A percentile compares a stretch with the other conserved stretches of the same genome.
phyloP scores from a whole-genome alignment of 2,329 filamentous ascomycete genomes.

The Pseudogymnoascus pannorum region DNA sequence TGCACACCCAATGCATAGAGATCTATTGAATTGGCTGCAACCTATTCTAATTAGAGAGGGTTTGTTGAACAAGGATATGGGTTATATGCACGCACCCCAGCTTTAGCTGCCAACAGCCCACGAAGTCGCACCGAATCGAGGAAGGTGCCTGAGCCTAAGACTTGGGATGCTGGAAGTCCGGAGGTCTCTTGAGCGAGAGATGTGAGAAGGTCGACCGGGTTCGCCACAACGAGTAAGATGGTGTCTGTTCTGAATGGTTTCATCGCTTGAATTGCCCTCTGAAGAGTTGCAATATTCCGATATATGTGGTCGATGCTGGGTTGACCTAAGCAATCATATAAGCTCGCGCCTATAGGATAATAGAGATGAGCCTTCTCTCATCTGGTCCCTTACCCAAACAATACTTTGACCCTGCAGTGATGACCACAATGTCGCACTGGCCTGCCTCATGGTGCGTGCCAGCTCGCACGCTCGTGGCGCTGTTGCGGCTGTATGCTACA shows the following conservation, averaged over 20 bases:
- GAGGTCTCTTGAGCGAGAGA: slow-evolving; percentile 41
- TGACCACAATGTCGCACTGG: slow-evolving; percentile 47
- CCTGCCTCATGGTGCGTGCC: slow-evolving; percentile 41
- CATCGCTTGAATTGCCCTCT: slow-evolving; percentile 41
- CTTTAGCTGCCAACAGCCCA: slow-evolving; percentile 35
- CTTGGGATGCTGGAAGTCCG: slow-evolving; percentile 40
- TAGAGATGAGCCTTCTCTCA: too few relatives aligned
- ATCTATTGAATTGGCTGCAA: slow-evolving; percentile 29
- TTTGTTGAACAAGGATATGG: neutral
- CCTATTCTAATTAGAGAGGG: slow-evolving; percentile 13
- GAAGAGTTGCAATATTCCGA: slow-evolving; percentile 41
- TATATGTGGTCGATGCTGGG: slow-evolving; percentile 39
- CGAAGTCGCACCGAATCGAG: slow-evolving; percentile 44
- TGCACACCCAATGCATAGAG: slow-evolving; percentile 43
- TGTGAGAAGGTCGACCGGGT: slow-evolving; percentile 49
- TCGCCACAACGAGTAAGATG: slow-evolving; percentile 45
- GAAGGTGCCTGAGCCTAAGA: slow-evolving; percentile 46
- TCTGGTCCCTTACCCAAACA: slow-evolving; percentile 24
- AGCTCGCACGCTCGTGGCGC: slow-evolving; percentile 34
- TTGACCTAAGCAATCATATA: slow-evolving; percentile 29
- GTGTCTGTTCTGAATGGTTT: slow-evolving; percentile 40
- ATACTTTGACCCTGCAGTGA: slow-evolving; percentile 47
- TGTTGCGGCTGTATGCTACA: slow-evolving; percentile 37
- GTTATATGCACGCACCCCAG: slow-evolving; percentile 30
- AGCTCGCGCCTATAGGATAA: too few relatives aligned